Evolutionary conservation across 2,329 filamentous ascomycete genomes (phyloP), one percentile per base, ranked within the genome.

Genomic region (Cercospora beticola): DNA sequence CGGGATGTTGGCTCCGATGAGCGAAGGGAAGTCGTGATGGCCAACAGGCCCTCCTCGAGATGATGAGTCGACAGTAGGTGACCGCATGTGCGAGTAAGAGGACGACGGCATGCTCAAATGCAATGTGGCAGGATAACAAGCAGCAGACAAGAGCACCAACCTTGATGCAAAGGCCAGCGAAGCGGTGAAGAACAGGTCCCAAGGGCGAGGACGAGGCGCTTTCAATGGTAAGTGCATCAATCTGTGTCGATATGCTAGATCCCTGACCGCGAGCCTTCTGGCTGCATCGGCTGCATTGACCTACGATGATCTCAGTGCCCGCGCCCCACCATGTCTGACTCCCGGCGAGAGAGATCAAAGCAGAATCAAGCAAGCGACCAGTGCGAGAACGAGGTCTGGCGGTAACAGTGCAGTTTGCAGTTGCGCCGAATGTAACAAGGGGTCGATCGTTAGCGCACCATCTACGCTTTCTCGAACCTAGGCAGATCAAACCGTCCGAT

Each of bases 281-380:
- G 62, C 54, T 58, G 62, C 68, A 71, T 64, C 63, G 68, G 68
- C 62, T 68, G 64, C 70, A 70, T 68, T 59, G 63, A 64, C 64
- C 65, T 67, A 70, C 68, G 68, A 70, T 63, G 40, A 61, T 58
- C 64, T 61, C 40, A 33, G 56, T 28, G 28, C 62, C 60, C 69
- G 60, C 65, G 70, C 68, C 68, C 68, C 70, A 73, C 70, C 67
- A 71, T 73, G 71, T 75, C 71, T 76, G 67, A 68, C 68, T 66
- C 52, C 62, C 64, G 62, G 52, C 52, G 68, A 64, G 61, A 64
- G 60, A 54, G 36, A 62, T 71, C 68, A 70, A 72, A 73, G 70
- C 49, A 52, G 9, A 54, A 57, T 69, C 43, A 68, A 63, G 63
- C 65, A 58, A 49, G 62, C 68, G 63, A 68, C 62, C 58, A 65